Percentiles rank a stretch among this genome's conserved stretches.
Conservation (phyloP, 805 yeast genomes). For the Sporopachydermia lactativora region DNA sequence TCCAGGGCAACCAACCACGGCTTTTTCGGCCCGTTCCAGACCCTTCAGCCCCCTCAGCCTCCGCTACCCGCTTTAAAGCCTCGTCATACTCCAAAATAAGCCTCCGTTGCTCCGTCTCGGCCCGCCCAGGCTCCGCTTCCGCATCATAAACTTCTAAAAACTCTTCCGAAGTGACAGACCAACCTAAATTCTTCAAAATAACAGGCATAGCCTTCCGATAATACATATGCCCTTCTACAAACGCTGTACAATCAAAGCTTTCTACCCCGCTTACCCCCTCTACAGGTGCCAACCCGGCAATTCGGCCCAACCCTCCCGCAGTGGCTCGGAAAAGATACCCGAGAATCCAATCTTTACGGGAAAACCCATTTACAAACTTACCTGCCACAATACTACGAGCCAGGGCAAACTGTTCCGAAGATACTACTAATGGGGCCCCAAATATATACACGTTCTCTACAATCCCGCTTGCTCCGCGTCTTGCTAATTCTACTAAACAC, state of each 20-base stretch:
- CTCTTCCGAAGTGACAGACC: constrained; percentile 80
- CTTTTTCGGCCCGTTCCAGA: constrained; percentile 11
- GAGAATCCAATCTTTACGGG: constrained; percentile 88
- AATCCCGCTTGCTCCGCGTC: constrained; percentile 73
- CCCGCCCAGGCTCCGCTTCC: constrained; percentile 76
- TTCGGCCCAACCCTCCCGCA: constrained; percentile 83
- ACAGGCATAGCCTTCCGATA: constrained; percentile 90
- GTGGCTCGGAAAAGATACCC: constrained; percentile 94
- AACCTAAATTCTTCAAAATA: constrained; percentile 49
- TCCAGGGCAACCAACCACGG: constrained; percentile 22
- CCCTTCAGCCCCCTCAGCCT: constrained; percentile 15
- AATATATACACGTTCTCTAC: constrained; percentile 78
- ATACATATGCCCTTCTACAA: constrained; percentile 94
- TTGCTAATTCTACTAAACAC: constrained; percentile 75
- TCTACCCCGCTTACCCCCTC: constrained; percentile 53
- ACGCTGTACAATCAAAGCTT: constrained; percentile 74
- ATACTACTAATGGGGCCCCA: constrained; percentile 79
- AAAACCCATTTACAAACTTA: constrained; percentile 76
- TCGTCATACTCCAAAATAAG: constrained; percentile 77
- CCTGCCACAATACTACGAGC: constrained; percentile 87
- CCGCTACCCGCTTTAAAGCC: constrained; percentile 53
- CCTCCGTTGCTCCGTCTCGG: constrained; percentile 63
- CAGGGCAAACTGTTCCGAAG: constrained; percentile 59
- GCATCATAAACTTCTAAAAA: constrained; percentile 95
- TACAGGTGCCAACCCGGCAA: constrained; percentile 78